These are phyloP conservation scores for Arachis monticola DNA, from an alignment of 331 rosid genomes.

Conservation along the genomic window DNA sequence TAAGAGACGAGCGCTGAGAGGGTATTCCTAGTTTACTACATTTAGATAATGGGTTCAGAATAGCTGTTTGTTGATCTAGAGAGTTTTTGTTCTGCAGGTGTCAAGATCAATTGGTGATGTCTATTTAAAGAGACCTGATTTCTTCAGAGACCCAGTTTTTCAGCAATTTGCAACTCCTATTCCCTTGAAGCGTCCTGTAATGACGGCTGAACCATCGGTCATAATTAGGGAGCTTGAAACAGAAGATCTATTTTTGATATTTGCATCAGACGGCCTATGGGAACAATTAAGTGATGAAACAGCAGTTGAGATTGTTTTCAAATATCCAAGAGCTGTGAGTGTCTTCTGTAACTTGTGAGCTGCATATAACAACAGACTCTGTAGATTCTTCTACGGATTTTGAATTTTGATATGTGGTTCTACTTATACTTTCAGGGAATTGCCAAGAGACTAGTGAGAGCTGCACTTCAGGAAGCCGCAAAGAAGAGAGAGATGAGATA, in stretches of 20 bases:
- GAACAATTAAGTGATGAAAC: constrained; percentile 88
- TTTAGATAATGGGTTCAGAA: constrained; percentile 19
- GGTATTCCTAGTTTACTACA: not conserved
- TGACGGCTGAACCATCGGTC: constrained; percentile 94
- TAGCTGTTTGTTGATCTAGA: constrained; percentile 14
- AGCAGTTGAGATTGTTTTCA: constrained; percentile 86
- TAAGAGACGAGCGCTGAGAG: not conserved
- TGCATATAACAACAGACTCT: not conserved
- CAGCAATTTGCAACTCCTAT: constrained; percentile 70
- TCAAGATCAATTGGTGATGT: constrained; percentile 94
- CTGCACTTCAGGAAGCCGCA: constrained; percentile 86
- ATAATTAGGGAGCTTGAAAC: constrained; percentile 66
- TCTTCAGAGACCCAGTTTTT: constrained; percentile 52
- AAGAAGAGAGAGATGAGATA: constrained; percentile 94
- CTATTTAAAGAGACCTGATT: constrained; percentile 87
- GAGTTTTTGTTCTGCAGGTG: constrained; percentile 58
- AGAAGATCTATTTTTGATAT: constrained; percentile 84
- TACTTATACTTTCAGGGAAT: constrained; percentile 72
- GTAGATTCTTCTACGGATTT: constrained; percentile 12
- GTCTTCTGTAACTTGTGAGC: constrained; percentile 28
- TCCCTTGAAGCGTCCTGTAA: constrained; percentile 81
- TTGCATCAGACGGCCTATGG: constrained; percentile 99
- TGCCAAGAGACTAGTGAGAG: constrained; percentile 87
- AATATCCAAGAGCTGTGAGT: constrained; percentile 92
- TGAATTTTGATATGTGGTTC: constrained; percentile 12